Evolutionary conservation across 106 monocot species (phyloP).

Genomic region (Iris macrosiphon): DNA sequence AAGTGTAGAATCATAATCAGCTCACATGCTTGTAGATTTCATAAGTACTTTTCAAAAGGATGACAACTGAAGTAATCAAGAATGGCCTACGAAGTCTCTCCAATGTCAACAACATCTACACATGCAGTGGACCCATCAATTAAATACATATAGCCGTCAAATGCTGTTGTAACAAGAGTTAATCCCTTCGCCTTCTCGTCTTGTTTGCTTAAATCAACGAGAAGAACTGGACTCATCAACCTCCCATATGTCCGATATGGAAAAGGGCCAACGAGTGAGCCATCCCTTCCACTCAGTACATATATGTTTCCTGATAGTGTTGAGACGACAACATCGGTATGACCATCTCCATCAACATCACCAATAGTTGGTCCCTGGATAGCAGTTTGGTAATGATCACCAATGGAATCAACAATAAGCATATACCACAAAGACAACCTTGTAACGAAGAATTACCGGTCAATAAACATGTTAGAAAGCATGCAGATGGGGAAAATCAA

Average conservation of each 20-base stretch:
- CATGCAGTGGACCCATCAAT: slow-evolving; percentile 86
- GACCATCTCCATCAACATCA: slow-evolving; percentile 89
- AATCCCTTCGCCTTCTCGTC: slow-evolving; percentile 54
- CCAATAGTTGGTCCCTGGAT: slow-evolving; percentile 77
- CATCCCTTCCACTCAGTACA: slow-evolving; percentile 84
- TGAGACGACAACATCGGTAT: slow-evolving; percentile 71
- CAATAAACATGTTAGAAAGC: no score
- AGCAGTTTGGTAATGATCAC: slow-evolving; percentile 1
- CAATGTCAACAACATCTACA: slow-evolving; percentile 88
- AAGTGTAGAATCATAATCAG: slow-evolving; percentile 1
- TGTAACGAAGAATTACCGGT: no score
- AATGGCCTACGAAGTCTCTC: slow-evolving; percentile 72
- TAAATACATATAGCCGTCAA: slow-evolving; percentile 89
- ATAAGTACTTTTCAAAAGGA: background rate
- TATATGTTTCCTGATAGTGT: slow-evolving; percentile 91
- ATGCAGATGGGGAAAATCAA: no score
- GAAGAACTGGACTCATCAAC: slow-evolving; percentile 75
- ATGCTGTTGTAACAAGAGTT: slow-evolving; percentile 77
- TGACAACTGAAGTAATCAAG: background rate
- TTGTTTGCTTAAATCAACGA: slow-evolving; percentile 60
- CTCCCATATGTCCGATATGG: slow-evolving; percentile 78
- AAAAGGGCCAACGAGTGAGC: slow-evolving; percentile 59
- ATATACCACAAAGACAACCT: no score
- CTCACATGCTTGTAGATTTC: background rate
- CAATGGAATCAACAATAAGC: no score